Conservation (phyloP, 305 asterid species). For the Plantago coronopus region DNA sequence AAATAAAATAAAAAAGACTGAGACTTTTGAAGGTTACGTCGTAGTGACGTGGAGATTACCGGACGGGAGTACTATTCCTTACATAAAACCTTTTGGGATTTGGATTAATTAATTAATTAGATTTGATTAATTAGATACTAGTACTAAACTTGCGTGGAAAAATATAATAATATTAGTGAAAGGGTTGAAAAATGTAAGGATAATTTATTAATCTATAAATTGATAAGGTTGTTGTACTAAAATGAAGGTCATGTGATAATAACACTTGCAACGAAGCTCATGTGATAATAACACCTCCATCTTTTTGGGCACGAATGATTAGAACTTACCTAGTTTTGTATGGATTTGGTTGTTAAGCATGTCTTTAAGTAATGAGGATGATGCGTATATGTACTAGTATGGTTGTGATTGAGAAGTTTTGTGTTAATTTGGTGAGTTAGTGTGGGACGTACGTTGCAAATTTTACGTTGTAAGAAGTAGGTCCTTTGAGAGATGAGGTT, state of each 20-base stretch:
- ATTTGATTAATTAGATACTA: no score
- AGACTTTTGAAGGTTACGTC: background rate
- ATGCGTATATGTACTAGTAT: no score
- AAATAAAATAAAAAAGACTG: no score
- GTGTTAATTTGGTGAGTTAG: no score
- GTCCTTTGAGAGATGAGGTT: no score
- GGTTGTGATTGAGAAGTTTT: no score
- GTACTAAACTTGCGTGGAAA: background rate
- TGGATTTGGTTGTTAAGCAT: background rate
- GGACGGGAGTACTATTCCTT: no score
- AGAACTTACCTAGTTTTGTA: background rate
- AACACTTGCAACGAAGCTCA: no score
- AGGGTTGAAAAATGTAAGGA: background rate
- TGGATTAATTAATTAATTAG: no score
- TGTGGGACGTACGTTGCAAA: no score
- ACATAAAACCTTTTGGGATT: background rate
- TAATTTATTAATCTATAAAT: background rate
- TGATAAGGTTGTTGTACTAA: background rate
- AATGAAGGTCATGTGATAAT: background rate
- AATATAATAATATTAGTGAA: background rate
- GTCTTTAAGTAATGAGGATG: no score
- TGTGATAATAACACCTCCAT: constrained; percentile 3
- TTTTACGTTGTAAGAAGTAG: no score
- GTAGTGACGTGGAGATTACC: background rate
- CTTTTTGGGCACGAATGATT: background rate